phyloP scores from a whole-genome alignment of 2,329 filamentous ascomycete species.

The Phialocephala subalpina region DNA sequence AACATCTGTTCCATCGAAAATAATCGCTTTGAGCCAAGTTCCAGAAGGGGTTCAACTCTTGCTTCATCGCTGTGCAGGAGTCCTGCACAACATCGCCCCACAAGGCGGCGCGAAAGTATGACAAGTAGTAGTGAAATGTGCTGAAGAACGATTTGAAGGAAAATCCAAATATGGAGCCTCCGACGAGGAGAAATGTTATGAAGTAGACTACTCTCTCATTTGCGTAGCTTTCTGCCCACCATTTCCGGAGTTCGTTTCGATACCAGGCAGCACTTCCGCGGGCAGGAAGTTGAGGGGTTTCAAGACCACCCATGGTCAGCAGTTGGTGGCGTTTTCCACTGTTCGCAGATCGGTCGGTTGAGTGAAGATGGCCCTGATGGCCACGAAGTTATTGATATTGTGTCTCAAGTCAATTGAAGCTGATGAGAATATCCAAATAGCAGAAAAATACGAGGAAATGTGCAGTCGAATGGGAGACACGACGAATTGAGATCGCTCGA shows the following conservation, averaged over 20 bases:
- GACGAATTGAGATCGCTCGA: neutral
- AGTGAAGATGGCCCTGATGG: too few species aligned
- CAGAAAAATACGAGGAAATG: neutral
- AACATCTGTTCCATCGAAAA: slow-evolving; percentile 15
- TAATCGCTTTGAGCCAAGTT: neutral
- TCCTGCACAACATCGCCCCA: neutral
- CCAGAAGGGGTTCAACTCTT: neutral
- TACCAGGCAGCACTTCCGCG: neutral
- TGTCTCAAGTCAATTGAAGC: neutral
- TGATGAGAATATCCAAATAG: neutral
- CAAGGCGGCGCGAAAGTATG: neutral
- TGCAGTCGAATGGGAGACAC: neutral
- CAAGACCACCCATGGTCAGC: neutral
- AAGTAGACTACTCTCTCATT: neutral
- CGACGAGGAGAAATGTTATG: neutral
- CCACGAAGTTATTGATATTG: too few species aligned
- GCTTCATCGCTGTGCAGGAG: slow-evolving; percentile 3
- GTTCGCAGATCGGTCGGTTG: neutral
- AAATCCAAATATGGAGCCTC: neutral
- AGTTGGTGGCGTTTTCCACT: neutral
- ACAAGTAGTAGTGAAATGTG: neutral
- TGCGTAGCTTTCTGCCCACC: neutral
- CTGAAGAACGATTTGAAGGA: neutral
- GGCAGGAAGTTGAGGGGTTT: neutral
- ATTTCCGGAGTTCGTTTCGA: neutral